A percentile compares a stretch with the other conserved stretches of the same genome.
Evolutionary conservation across 1,284 basidiomycete species (phyloP).

Genomic region (Fomitiporia mediterranea): DNA sequence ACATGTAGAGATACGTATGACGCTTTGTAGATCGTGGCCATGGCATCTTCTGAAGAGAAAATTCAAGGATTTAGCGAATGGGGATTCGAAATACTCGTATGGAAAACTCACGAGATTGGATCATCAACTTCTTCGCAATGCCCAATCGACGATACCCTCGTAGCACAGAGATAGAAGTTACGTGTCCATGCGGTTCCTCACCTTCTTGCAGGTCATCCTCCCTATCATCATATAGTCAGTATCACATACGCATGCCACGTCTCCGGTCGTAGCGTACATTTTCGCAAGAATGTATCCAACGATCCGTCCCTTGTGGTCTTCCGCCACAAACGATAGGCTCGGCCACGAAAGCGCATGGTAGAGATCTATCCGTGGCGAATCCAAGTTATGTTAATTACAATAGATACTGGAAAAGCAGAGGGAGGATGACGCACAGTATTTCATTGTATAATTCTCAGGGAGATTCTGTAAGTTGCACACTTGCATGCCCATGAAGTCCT

Average conservation of each 20-base stretch:
- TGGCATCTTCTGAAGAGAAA: constrained; percentile 65
- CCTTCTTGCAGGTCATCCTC: constrained; percentile 64
- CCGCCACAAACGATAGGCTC: constrained; percentile 90
- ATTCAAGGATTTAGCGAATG: constrained; percentile 11
- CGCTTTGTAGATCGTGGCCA: constrained; percentile 78
- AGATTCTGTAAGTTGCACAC: constrained; percentile 85
- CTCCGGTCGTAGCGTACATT: constrained; percentile 53
- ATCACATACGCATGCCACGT: constrained; percentile 1
- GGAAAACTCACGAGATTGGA: constrained; percentile 66
- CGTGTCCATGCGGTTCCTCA: constrained; percentile 75
- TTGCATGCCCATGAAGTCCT: constrained; percentile 86
- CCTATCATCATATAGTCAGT: constrained; percentile 37
- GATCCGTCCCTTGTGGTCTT: constrained; percentile 83
- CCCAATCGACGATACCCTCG: constrained; percentile 82
- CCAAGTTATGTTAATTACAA: no score
- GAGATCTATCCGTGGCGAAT: constrained; percentile 54
- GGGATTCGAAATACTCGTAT: not conserved
- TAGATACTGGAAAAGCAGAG: not conserved
- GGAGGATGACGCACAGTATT: constrained; percentile 63
- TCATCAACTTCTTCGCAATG: constrained; percentile 85
- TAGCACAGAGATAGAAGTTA: constrained; percentile 89
- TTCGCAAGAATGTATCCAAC: constrained; percentile 95
- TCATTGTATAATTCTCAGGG: constrained; percentile 84
- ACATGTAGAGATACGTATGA: constrained; percentile 81
- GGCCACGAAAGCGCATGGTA: constrained; percentile 93